Evolutionary conservation across 164 flowering plant genomes (phyloP).

Genomic region (Nymphaea colorata): DNA sequence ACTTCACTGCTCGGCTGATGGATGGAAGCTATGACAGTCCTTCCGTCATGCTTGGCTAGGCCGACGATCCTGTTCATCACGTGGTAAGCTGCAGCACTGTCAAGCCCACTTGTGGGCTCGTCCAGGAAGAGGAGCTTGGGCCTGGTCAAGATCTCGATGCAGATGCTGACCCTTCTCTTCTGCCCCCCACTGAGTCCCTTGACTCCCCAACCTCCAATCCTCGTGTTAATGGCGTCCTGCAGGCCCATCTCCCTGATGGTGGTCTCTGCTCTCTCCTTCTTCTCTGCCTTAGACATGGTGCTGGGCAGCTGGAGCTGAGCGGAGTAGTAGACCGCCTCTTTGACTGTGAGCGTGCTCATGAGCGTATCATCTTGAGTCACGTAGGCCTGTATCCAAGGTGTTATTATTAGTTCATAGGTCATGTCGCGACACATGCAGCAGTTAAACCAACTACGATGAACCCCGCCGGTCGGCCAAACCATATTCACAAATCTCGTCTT

Average conservation of each 20-base stretch:
- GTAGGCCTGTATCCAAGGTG: constrained; percentile 28
- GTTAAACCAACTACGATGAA: no score
- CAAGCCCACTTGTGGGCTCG: constrained; percentile 67
- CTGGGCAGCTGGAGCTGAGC: constrained; percentile 53
- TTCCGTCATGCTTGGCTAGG: constrained; percentile 23
- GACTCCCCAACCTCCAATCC: constrained; percentile 44
- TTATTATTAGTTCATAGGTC: not conserved
- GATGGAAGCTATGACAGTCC: constrained; percentile 46
- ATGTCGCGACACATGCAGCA: no score
- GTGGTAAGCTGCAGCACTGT: constrained; percentile 56
- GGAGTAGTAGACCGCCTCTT: constrained; percentile 51
- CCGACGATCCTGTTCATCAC: constrained; percentile 28
- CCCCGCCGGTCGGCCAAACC: no score
- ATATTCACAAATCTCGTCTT: no score
- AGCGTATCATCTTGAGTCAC: constrained; percentile 51
- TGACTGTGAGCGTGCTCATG: constrained; percentile 39
- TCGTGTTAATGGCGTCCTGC: constrained; percentile 31
- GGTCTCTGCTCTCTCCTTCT: constrained; percentile 32
- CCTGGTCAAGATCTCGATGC: constrained; percentile 38
- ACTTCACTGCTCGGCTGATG: constrained; percentile 74
- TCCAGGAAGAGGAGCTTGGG: constrained; percentile 56
- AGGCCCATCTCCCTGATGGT: constrained; percentile 57
- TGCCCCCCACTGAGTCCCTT: constrained; percentile 60
- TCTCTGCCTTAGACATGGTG: constrained; percentile 31
- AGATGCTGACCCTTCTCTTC: constrained; percentile 52